These are phyloP conservation scores for Datisca glomerata DNA, from an alignment of 306 rosid genomes.

Conservation along the genomic window DNA sequence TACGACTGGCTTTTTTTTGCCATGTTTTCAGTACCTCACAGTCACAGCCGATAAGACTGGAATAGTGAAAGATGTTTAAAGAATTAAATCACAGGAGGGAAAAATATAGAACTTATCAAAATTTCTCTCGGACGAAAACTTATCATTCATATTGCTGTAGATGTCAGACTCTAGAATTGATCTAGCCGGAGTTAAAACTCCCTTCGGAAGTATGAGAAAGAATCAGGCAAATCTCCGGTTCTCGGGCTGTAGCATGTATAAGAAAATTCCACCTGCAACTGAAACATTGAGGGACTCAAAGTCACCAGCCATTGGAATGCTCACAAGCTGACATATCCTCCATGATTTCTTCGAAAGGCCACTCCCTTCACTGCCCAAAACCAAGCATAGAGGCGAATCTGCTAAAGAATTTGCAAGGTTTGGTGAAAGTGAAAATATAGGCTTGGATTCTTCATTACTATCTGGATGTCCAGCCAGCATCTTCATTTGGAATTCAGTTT, in stretches of 20 bases:
- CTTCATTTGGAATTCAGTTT: constrained; percentile 43
- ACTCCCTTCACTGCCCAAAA: constrained; percentile 89
- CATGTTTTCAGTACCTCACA: too few relatives aligned
- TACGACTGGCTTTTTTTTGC: too few relatives aligned
- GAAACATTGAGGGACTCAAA: constrained; percentile 93
- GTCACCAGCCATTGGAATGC: constrained; percentile 84
- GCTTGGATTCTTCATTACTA: constrained; percentile 28
- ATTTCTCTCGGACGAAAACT: too few relatives aligned
- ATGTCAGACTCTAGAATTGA: too few relatives aligned
- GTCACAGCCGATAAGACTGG: too few relatives aligned
- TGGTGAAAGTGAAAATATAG: constrained; percentile 34
- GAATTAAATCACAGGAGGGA: too few relatives aligned
- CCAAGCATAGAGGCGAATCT: constrained; percentile 47
- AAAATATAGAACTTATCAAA: too few relatives aligned
- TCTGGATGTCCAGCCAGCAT: constrained; percentile 76
- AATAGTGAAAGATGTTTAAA: too few relatives aligned
- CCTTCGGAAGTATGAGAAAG: too few relatives aligned
- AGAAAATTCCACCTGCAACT: constrained; percentile 95
- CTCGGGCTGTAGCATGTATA: constrained; percentile 55
- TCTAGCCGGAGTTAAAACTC: too few relatives aligned
- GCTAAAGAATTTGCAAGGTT: constrained; percentile 37
- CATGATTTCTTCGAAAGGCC: constrained; percentile 62
- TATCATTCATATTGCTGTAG: too few relatives aligned
- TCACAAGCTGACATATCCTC: constrained; percentile 59
- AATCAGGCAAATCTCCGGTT: constrained; percentile 5